Evolutionary conservation across 2,329 filamentous ascomycete genomes (phyloP), one percentile per base, ranked within the genome.

Genomic region (Cercospora citrullina): DNA sequence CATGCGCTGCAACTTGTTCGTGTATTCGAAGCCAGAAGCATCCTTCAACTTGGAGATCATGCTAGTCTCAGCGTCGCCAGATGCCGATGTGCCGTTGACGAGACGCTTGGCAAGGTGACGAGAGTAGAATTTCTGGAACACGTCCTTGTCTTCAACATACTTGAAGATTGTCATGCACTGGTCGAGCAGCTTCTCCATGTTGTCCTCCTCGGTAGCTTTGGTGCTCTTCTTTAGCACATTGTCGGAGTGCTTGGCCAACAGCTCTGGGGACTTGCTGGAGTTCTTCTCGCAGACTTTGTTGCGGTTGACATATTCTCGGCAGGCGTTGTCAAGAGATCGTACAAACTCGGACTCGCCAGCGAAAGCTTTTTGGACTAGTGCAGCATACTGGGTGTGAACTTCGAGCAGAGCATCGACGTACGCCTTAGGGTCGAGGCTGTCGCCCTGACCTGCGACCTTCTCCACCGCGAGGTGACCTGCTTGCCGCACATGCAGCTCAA

Each of bases 131-230:
- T 98, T 99, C 80, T 98, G 95, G 86, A 99, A 99, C 5, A 99
- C 96, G 77, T 99, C 95, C 85, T 99, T 99, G 82, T 99, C 96
- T 79, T 99, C 95, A 71, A 99, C 98, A 81, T 99, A 99, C 83
- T 98, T 98, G 87, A 99, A 99, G 65, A 99, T 93, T 1, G 94
- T 97, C 95, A 99, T 99, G 75, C 99, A 95, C 79, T 97, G 92
- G 21, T 88, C 89, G 31, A 98, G 84, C 33, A 93, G 91, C 72
- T 91, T 90, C 81, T 99, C 95, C 75, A 98, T 86, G 77, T 99
- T 94, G 33, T 92, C 91, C 77, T 99, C 95, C 77, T 98, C 95
- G 14, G 93, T 92, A 74, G 93, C 93, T 74, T 94, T 96, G 31
- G 91, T 91, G 73, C 92, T 94, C 85, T 97, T 97, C 80, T 95